Evolutionary conservation across 2,329 filamentous ascomycete genomes (phyloP), one percentile per base, ranked within the genome.

Genomic region (Ophiostoma ips): DNA sequence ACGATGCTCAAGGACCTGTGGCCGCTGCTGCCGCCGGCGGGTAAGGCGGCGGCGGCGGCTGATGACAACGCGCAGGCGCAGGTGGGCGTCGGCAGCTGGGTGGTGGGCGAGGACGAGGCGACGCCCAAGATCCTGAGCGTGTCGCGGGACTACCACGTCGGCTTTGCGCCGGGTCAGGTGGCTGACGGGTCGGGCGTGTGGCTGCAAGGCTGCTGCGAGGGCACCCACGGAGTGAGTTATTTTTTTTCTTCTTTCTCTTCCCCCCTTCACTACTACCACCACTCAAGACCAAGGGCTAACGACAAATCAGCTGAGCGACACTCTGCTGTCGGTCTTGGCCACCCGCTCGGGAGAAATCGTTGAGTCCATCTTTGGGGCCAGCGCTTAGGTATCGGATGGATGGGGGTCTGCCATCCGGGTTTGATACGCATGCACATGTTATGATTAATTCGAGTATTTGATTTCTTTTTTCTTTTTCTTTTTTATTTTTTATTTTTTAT

Each of bases 181-280:
- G 75, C 79, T n/a, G 62, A 73, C 0, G 78, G 81, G 41, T 83
- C 87, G 13, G 89, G 89, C 3, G 73, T 96, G 52, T 96, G 86
- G 83, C 71, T 96, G 58, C 92, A 96, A 64, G 90, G 90, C 31
- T 95, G 89, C 69, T 94, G 88, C 63, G 89, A 96, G 70, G 79
- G 75, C 54, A 94, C 88, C 33, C 90, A 96, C 65, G 90, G 90
- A 53, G 84, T 90, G 76, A 79, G 84, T 46, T 16, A n/a, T 28
- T 5, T 80, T 19, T 18, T 21, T 11, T 16, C 12, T 40, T 40
- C 16, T 46, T 11, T 45, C n/a, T 33, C 31, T 50, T 45, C 51
- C 47, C 18, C 19, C n/a, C 35, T 45, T 16, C 30, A 18, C 19
- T 47, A 33, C 31, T 18, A 8, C 35, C 41, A n/a, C 10, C n/a